phyloP scores from a whole-genome alignment of 2,329 filamentous ascomycete genomes.

The Didymella exigua region DNA sequence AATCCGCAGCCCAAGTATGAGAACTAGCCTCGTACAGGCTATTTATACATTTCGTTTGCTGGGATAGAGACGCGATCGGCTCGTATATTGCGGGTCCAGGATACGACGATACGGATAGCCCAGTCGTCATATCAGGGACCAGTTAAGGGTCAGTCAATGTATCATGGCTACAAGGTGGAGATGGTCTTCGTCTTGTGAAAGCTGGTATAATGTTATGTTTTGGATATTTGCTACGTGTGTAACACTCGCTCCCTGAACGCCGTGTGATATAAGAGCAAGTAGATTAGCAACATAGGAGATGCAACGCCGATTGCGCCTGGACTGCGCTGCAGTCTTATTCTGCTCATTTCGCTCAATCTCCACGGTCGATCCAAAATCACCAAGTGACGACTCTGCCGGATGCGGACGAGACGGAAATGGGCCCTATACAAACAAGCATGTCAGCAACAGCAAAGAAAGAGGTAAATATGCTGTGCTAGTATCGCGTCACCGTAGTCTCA shows the following conservation, averaged over 20 bases:
- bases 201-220: constrained; percentile 3
- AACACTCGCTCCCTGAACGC: constrained; percentile 12
- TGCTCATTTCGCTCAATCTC: background rate
- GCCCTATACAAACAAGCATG: constrained; percentile 21
- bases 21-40: constrained; percentile 9
- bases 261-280: constrained; percentile 9
- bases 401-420: constrained; percentile 21
- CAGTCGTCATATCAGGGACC: background rate
- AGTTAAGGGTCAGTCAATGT: background rate
- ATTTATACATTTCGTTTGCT: constrained; percentile 10
- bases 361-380: constrained; percentile 4
- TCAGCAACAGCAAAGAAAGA: constrained; percentile 22
- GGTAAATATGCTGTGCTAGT: constrained; percentile 28
- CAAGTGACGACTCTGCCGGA: constrained; percentile 23
- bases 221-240: constrained; percentile 4
- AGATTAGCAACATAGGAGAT: constrained; percentile 8
- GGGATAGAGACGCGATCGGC: constrained; percentile 4
- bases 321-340: constrained; percentile 33
- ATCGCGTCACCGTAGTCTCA: constrained; percentile 45
- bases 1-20: constrained; percentile 27
- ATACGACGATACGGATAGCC: constrained; percentile 6
- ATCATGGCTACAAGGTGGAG: background rate
- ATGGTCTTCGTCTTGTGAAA: background rate
- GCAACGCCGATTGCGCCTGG: constrained; percentile 18
- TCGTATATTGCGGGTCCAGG: constrained; percentile 1